Conservation (phyloP, 2,329 filamentous ascomycete species). For the Xylariaceae sp. region DNA sequence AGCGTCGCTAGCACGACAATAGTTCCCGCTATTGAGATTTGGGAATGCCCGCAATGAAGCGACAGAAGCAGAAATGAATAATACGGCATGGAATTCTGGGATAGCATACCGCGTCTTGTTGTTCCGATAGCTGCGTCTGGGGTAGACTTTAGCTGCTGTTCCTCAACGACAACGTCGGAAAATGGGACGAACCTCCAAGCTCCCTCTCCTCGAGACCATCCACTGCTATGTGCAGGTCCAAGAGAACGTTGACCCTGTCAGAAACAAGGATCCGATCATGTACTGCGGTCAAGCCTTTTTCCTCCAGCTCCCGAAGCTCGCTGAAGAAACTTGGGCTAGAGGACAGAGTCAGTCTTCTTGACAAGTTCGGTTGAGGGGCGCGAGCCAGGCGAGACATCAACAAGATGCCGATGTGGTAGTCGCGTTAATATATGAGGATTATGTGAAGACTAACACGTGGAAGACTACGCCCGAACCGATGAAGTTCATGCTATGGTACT, state of each 20-base stretch:
- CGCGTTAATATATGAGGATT: not conserved
- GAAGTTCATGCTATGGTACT: not conserved
- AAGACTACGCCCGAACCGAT: not conserved
- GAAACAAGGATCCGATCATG: slow-evolving; percentile 8
- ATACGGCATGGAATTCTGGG: not conserved
- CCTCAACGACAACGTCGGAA: not conserved
- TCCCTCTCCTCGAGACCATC: slow-evolving; percentile 3
- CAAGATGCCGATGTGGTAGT: not conserved
- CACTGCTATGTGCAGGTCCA: slow-evolving; percentile 1
- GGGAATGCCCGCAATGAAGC: not conserved
- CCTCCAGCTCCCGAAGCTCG: not conserved
- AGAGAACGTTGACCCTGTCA: not conserved
- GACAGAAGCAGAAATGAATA: not conserved
- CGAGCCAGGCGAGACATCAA: not conserved
- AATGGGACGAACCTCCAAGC: not conserved
- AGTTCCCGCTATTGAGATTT: not conserved
- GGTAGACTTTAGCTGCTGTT: not conserved
- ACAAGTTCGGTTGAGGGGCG: not conserved
- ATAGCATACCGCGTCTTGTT: not conserved
- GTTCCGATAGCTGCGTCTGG: not conserved
- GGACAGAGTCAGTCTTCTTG: not conserved
- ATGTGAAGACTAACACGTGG: not conserved
- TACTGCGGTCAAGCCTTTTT: not conserved
- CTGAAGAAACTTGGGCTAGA: slow-evolving; percentile 1
- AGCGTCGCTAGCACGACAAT: not conserved